phyloP scores from a whole-genome alignment of 768 basidiomycete species.

The Fibroporia radiculosa region DNA sequence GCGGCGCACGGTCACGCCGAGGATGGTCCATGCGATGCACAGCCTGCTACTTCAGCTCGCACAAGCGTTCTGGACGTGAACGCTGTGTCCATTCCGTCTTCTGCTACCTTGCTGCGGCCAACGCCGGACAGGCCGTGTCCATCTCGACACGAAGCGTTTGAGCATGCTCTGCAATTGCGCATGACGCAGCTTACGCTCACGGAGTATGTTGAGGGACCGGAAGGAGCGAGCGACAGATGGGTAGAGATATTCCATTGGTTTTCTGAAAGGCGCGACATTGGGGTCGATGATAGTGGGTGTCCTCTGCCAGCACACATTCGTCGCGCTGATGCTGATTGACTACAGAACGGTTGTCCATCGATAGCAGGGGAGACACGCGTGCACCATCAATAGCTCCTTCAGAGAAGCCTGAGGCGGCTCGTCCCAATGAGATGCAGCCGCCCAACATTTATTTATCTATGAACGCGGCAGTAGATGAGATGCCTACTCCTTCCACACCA shows the following conservation, averaged over 20 bases:
- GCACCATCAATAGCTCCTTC: conserved; percentile 20
- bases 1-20: neutral
- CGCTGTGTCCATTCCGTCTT: conserved; percentile 6
- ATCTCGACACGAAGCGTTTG: conserved; percentile 55
- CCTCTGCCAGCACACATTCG: neutral
- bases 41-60: neutral
- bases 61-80: neutral
- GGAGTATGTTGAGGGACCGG: conserved; percentile 81
- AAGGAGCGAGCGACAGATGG: conserved; percentile 74
- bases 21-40: neutral
- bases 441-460: conserved; percentile 6
- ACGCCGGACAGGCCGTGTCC: conserved; percentile 41
- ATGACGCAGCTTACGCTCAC: conserved; percentile 78
- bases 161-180: conserved; percentile 73
- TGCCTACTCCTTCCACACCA: conserved; percentile 8
- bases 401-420: conserved; percentile 8
- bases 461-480: conserved; percentile 9
- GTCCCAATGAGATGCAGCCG: neutral
- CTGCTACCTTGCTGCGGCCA: conserved; percentile 33
- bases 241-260: conserved; percentile 84
- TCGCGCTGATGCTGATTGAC: neutral
- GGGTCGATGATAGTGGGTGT: conserved; percentile 23
- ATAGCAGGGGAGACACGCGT: conserved; percentile 20
- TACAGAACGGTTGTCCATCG: conserved; percentile 22
- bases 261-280: conserved; percentile 47